Evolutionary conservation across 768 basidiomycete genomes (phyloP), one percentile per base, ranked within the genome.

Genomic region (Clitopilus hobsonii): DNA sequence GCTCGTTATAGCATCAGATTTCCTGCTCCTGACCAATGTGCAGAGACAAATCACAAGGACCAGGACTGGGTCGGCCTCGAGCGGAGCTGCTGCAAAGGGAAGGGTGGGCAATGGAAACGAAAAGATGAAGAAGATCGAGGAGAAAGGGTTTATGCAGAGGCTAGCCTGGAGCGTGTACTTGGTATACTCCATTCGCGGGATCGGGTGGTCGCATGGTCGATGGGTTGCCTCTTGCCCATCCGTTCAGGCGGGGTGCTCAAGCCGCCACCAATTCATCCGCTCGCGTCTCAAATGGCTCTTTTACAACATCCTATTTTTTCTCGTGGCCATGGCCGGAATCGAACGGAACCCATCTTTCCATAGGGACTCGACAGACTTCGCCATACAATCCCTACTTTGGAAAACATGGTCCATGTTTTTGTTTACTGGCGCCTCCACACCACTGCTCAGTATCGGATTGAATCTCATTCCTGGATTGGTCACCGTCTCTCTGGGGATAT

Each of bases 131-230:
- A 20, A 20, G 41, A 45, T 45, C 4, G n/a, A 8, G 41, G 41
- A 45, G 41, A 45, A 45, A 23, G 41, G 41, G 41, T 22, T 51
- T 18, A 6, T 5, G 14, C 26, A 51, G n/a, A n/a, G 49, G 24
- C 16, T 51, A 5, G 54, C 50, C 32, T 60, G 59, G 59, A 52
- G 45, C 26, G 22, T 41, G 10, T 36, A 54, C 28, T 49, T 58
- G 13, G 26, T 58, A 11, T 18, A 20, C 6, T 47, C 18, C 23
- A 24, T 49, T 26, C 57, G 59, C 10, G 57, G 59, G 22, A 45
- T 58, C 5, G 59, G 57, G 24, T 58, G 57, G 59, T 48, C 24
- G 6, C 52, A 55, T 16, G 56, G 57, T 27, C 58, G 41, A 20
- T 45, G 41, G 41, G 41, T 20, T 18, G 41, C 41, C 22, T 45